These are phyloP conservation scores for Butyriboletus loyo DNA, from an alignment of 768 basidiomycete genomes.

Conservation along the genomic window DNA sequence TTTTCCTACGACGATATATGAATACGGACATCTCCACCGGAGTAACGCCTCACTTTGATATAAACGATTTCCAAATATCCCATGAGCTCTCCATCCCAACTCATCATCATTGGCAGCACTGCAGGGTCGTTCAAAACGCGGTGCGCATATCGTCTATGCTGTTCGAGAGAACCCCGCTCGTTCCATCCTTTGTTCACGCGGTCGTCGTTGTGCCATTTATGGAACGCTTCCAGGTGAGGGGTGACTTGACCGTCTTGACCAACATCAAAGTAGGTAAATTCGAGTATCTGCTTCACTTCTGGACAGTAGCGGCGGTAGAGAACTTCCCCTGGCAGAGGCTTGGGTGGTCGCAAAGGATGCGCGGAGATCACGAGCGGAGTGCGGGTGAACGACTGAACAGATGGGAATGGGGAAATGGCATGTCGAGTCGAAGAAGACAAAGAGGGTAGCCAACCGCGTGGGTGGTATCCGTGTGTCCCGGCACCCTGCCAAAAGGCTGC, in stretches of 20 bases:
- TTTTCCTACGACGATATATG: slow-evolving; percentile 11
- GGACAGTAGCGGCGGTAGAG: slow-evolving; percentile 39
- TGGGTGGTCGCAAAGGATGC: slow-evolving; percentile 50
- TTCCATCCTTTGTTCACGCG: slow-evolving; percentile 46
- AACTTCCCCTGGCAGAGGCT: slow-evolving; percentile 39
- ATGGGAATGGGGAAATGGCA: slow-evolving; percentile 34
- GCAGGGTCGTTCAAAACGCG: slow-evolving; percentile 36
- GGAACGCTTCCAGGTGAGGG: slow-evolving; percentile 43
- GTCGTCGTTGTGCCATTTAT: slow-evolving; percentile 49
- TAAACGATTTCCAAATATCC: slow-evolving; percentile 48
- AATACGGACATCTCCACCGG: neutral
- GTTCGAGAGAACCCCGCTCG: slow-evolving; percentile 42
- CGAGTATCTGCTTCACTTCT: slow-evolving; percentile 32
- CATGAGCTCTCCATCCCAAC: slow-evolving; percentile 43
- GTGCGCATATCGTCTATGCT: slow-evolving; percentile 41
- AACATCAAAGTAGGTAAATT: slow-evolving; percentile 29
- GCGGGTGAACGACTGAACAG: slow-evolving; percentile 41
- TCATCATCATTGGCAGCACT: slow-evolving; percentile 41
- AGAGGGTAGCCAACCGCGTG: slow-evolving; percentile 32
- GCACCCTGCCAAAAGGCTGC: slow-evolving; percentile 51
- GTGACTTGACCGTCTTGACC: slow-evolving; percentile 9
- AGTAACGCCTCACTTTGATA: slow-evolving; percentile 36
- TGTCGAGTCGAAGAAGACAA: slow-evolving; percentile 27
- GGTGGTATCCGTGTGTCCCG: slow-evolving; percentile 35
- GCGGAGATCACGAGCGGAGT: slow-evolving; percentile 44